Percentiles rank a stretch among this genome's conserved stretches.
Evolutionary conservation across 2,329 filamentous ascomycete species (phyloP).

Genomic region (Fusarium bulbicola): DNA sequence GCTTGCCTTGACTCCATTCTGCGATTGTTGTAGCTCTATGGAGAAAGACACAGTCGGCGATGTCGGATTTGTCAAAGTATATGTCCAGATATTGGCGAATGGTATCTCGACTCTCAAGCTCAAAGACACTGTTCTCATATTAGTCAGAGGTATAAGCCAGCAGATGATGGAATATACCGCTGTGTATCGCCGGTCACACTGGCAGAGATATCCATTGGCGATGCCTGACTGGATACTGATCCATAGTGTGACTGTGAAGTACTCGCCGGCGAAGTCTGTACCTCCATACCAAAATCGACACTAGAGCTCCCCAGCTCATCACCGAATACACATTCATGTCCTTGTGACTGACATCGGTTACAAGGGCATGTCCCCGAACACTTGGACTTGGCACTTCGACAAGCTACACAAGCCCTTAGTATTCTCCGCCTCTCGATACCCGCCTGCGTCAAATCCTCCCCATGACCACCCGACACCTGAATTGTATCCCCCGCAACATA

Average conservation of each 20-base stretch:
- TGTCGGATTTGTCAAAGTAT: conserved; percentile 37
- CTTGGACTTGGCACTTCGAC: conserved; percentile 48
- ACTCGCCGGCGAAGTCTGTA: conserved; percentile 12
- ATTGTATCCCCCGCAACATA: background rate
- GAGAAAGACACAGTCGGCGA: conserved; percentile 31
- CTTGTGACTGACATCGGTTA: conserved; percentile 40
- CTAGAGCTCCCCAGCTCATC: background rate
- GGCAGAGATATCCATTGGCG: background rate
- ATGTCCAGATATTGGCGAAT: conserved; percentile 26
- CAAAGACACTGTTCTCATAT: conserved; percentile 12
- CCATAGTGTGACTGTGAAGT: background rate
- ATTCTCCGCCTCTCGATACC: conserved; percentile 42
- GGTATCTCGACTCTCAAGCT: background rate
- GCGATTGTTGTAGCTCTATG: conserved; percentile 34
- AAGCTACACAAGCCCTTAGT: conserved; percentile 45
- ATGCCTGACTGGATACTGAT: background rate
- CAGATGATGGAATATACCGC: background rate
- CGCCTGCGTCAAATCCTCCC: conserved; percentile 37
- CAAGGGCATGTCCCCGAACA: conserved; percentile 48
- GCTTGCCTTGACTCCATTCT: conserved; percentile 37
- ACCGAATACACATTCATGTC: conserved; percentile 9
- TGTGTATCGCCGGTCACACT: background rate
- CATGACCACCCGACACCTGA: too few relatives aligned
- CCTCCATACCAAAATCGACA: background rate
- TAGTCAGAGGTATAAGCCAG: accelerated